Percentiles rank a stretch among this genome's conserved stretches.
Evolutionary conservation across 768 basidiomycete genomes (phyloP).

Genomic region (Lentinula sp.): DNA sequence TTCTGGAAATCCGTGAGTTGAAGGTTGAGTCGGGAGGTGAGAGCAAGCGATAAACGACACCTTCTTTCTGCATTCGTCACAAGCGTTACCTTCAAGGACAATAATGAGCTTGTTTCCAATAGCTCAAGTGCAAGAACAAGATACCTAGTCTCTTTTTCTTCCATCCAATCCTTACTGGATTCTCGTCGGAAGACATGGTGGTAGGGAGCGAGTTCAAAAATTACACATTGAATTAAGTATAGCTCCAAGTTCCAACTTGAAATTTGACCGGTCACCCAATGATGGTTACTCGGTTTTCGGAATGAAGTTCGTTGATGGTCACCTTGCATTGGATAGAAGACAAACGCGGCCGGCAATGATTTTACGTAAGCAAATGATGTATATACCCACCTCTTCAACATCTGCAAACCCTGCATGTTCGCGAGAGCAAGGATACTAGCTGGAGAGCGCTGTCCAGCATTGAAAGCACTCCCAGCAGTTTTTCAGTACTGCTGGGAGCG

Average conservation of each 20-base stretch:
- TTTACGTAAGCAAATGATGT: too few relatives aligned
- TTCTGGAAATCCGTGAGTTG: too few relatives aligned
- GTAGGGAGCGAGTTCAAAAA: neutral
- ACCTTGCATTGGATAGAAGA: too few relatives aligned
- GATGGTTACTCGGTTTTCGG: neutral
- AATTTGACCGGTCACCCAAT: neutral
- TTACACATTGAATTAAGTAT: neutral
- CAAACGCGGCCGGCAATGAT: neutral
- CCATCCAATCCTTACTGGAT: constrained; percentile 9
- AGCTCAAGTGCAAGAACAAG: neutral
- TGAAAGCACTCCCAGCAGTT: too few relatives aligned
- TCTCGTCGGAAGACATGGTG: constrained; percentile 7
- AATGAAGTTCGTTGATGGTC: neutral
- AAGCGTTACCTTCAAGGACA: constrained; percentile 26
- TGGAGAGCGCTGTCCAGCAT: too few relatives aligned
- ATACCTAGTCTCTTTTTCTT: constrained; percentile 33
- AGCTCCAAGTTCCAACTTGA: neutral
- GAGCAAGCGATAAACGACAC: too few relatives aligned
- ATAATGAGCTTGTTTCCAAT: neutral
- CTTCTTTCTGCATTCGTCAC: constrained; percentile 30
- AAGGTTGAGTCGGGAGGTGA: too few relatives aligned
- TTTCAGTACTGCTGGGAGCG: too few relatives aligned
- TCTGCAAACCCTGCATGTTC: too few relatives aligned
- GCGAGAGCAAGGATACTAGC: too few relatives aligned
- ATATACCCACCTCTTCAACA: too few relatives aligned